A percentile compares a stretch with the other conserved stretches of the same genome.
These are phyloP conservation scores for Pseudocercospora vitis DNA, from an alignment of 2,329 filamentous ascomycete genomes.

Conservation along the genomic window DNA sequence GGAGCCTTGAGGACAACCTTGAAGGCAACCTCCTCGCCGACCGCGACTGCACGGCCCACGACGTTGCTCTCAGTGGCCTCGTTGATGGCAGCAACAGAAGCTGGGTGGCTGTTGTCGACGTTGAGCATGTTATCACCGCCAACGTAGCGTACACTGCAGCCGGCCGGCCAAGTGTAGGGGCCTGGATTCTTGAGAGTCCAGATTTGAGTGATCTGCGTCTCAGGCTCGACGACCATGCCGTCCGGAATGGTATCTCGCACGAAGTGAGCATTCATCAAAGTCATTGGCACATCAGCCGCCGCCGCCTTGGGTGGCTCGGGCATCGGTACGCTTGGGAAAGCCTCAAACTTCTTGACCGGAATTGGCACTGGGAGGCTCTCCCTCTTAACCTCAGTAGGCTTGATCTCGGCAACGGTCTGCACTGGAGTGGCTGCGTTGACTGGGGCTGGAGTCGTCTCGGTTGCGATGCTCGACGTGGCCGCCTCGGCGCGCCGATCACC, in stretches of 20 bases:
- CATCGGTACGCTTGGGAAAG: constrained; percentile 21
- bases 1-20: constrained; percentile 83
- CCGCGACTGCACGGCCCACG: constrained; percentile 65
- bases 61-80: constrained; percentile 81
- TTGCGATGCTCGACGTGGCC: not conserved
- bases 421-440: constrained; percentile 60
- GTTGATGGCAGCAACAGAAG: constrained; percentile 73
- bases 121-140: constrained; percentile 97
- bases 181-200: constrained; percentile 91
- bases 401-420: constrained; percentile 71
- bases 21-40: constrained; percentile 76
- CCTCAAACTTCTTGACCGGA: constrained; percentile 28
- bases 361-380: constrained; percentile 28
- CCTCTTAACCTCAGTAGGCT: constrained; percentile 51
- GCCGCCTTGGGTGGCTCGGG: constrained; percentile 25
- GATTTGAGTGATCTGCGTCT: constrained; percentile 78
- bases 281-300: constrained; percentile 25
- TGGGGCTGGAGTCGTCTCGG: constrained; percentile 12
- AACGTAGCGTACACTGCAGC: constrained; percentile 86
- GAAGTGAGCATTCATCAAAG: constrained; percentile 64
- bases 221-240: constrained; percentile 69
- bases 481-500: constrained; percentile 60
- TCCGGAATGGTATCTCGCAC: constrained; percentile 76
- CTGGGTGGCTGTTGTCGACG: constrained; percentile 74
- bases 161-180: constrained; percentile 75